Conservation (phyloP, 306 rosid genomes). For the Styphnolobium japonicum region DNA sequence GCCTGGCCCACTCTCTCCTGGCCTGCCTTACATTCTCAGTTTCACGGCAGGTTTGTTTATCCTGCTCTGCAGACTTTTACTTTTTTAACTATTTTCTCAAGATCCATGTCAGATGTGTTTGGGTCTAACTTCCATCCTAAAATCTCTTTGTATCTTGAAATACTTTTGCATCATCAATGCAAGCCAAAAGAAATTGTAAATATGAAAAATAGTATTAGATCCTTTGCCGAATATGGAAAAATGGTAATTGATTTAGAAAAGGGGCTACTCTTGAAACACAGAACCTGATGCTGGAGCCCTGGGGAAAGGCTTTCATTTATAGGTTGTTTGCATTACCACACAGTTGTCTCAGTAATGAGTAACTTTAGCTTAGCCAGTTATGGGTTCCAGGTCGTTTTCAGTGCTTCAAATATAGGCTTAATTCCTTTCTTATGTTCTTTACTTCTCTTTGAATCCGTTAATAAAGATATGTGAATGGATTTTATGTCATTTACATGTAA, state of each 20-base stretch:
- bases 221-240: not conserved
- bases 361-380: not conserved
- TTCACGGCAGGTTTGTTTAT: conserved; percentile 59
- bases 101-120: not conserved
- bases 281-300: not conserved
- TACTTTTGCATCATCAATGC: not conserved
- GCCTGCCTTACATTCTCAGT: conserved; percentile 53
- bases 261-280: not conserved
- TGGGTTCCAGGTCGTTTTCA: not conserved
- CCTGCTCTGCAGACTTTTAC: not conserved
- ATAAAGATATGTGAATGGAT: not conserved
- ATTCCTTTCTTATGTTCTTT: not conserved
- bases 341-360: not conserved
- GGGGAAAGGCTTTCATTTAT: not conserved
- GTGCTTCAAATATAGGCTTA: not conserved
- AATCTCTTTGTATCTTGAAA: not conserved
- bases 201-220: not conserved
- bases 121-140: not conserved
- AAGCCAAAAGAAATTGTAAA: not conserved
- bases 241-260: not conserved
- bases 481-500: not conserved
- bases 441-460: not conserved
- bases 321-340: not conserved
- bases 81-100: conserved; percentile 12
- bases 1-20: conserved; percentile 49